phyloP scores from a whole-genome alignment of 805 yeast genomes.

The Nakazawaea pomicola region DNA sequence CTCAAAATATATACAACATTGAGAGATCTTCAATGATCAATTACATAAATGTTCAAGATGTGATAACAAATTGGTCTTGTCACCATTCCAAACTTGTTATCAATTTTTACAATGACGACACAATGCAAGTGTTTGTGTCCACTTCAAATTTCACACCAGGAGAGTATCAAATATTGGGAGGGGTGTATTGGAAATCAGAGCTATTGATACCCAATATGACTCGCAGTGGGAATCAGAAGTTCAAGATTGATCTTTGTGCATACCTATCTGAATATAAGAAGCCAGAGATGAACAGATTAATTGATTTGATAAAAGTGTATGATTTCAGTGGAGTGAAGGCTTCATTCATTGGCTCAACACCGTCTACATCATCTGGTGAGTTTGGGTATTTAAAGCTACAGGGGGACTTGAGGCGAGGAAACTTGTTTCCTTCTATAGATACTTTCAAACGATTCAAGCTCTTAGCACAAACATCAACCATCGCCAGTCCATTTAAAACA shows the following conservation, averaged over 20 bases:
- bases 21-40: constrained; percentile 24
- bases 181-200: constrained; percentile 11
- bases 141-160: constrained; percentile 52
- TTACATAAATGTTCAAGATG: constrained; percentile 22
- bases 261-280: constrained; percentile 43
- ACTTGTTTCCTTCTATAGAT: constrained; percentile 19
- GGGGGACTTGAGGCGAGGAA: constrained; percentile 32
- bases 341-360: constrained; percentile 52
- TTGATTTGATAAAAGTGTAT: constrained; percentile 25
- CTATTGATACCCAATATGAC: constrained; percentile 2
- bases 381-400: constrained; percentile 46
- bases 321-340: constrained; percentile 46
- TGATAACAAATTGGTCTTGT: constrained; percentile 34
- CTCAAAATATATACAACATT: constrained; percentile 27
- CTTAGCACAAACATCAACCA: constrained; percentile 43
- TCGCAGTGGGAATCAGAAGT: constrained; percentile 25
- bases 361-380: constrained; percentile 31
- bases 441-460: constrained; percentile 20
- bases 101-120: constrained; percentile 42
- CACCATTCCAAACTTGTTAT: constrained; percentile 71
- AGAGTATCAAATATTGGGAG: constrained; percentile 39
- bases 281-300: constrained; percentile 22
- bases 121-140: constrained; percentile 49
- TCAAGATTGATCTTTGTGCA: constrained; percentile 37
- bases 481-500: constrained; percentile 39